Evolutionary conservation across 257 asterid genomes (phyloP), one percentile per base, ranked within the genome.

Genomic region (Plantago elongata): DNA sequence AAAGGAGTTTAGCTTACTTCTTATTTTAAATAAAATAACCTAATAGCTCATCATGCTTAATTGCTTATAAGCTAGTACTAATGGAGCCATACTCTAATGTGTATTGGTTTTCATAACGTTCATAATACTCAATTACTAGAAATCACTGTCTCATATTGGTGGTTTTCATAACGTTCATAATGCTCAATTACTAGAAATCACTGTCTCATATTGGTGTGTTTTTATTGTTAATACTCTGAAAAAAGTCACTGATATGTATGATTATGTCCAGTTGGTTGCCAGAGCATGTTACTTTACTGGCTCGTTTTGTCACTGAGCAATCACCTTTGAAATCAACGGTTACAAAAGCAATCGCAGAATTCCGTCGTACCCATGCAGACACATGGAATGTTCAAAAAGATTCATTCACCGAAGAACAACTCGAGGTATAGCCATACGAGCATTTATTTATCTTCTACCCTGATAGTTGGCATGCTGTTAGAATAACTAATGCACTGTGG

Each of bases 291-390:
- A 87, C 99, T 37, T 65, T 89, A 64, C 85, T 93, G 47, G 96
- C 99, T 57, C 85, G 75, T 54, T 93, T 93, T 68, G 97, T 85
- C 59, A 84, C 90, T 9, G 99, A 89, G 78, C 84, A 92, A 11
- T 87, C 96, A 51, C 97, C 99, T 49, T 75, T 89, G 58, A 93
- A 93, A 77, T 89, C 97, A n/a, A 89, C 97, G 2, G 97, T 89
- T 56, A 93, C 97, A 17, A 93, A 93, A 78, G 99, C 99, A 1
- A 80, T 93, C 64, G 99, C 99, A 56, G 99, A 89, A 63, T 93
- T 93, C 66, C 95, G 97, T 6, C 95, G 99, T 56, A 89, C 99
- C 65, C 99, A 93, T 77, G 97, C 99, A 40, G 99, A 93, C 77
- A 89, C 94, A 58, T 93, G 99, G 99, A 89, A 81, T 72, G 74